Percentiles rank a stretch among this genome's conserved stretches.
These are phyloP conservation scores for Melampsora abietis-canadensis DNA, from an alignment of 1,284 basidiomycete genomes.

Conservation along the genomic window DNA sequence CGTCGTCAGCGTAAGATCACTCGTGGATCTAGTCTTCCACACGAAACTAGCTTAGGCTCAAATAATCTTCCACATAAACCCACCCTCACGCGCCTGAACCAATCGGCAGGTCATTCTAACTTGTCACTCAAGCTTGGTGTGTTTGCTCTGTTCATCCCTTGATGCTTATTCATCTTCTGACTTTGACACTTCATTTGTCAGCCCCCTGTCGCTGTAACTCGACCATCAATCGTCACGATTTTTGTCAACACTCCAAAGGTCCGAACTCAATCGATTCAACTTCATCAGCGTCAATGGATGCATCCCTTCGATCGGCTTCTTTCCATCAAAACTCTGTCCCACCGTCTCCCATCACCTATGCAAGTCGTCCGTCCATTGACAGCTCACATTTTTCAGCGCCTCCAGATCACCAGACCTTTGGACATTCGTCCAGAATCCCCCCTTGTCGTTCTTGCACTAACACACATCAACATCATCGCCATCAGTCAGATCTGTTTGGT, in stretches of 20 bases:
- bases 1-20: background rate
- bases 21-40: too few species aligned
- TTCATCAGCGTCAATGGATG: too few species aligned
- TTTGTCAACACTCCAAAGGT: too few species aligned
- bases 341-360: background rate
- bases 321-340: background rate
- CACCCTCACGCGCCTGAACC: background rate
- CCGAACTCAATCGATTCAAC: too few species aligned
- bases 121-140: too few species aligned
- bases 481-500: background rate
- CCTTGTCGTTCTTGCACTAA: background rate
- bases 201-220: too few species aligned
- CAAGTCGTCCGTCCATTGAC: constrained; percentile 11
- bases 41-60: background rate
- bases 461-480: background rate
- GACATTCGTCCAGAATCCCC: background rate
- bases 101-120: background rate
- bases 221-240: too few species aligned
- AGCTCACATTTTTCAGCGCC: background rate
- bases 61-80: background rate
- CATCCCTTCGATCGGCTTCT: background rate
- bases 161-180: background rate
- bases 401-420: background rate
- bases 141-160: background rate
- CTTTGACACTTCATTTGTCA: background rate